phyloP scores from a whole-genome alignment of 2,329 filamentous ascomycete genomes.

The Colletotrichum plurivorum region DNA sequence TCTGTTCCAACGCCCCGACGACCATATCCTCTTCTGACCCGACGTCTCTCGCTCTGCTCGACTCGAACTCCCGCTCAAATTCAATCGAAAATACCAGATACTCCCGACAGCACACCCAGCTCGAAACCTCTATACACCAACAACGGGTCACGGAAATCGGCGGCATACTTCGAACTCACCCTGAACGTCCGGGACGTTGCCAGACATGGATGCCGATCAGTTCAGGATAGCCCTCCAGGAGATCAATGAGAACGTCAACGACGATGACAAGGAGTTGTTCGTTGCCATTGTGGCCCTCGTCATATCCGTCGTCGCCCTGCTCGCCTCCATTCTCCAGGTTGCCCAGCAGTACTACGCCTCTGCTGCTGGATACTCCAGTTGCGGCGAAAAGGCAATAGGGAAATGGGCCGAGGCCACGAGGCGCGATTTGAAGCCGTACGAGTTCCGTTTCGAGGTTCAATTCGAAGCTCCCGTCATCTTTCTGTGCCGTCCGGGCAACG shows the following conservation, averaged over 20 bases:
- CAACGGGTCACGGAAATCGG: neutral
- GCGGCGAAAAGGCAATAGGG: constrained; percentile 63
- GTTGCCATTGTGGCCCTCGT: constrained; percentile 61
- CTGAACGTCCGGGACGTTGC: constrained; percentile 8
- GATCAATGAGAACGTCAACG: constrained; percentile 35
- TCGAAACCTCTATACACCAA: neutral
- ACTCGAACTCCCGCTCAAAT: neutral
- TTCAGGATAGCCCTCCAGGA: constrained; percentile 20
- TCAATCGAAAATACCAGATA: neutral
- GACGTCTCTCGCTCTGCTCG: neutral
- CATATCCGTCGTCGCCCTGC: constrained; percentile 62
- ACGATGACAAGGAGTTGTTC: constrained; percentile 50
- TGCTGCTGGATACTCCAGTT: constrained; percentile 64
- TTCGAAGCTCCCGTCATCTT: constrained; percentile 67
- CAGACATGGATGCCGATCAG: constrained; percentile 26
- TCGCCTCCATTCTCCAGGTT: constrained; percentile 62
- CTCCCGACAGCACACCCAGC: neutral
- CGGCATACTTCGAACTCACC: neutral
- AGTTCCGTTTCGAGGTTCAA: constrained; percentile 65
- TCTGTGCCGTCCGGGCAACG: constrained; percentile 59
- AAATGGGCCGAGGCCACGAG: constrained; percentile 59
- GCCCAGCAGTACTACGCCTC: constrained; percentile 66
- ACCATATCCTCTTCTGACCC: neutral
- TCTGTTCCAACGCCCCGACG: constrained; percentile 8
- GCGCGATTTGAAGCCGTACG: constrained; percentile 56